A percentile compares a stretch with the other conserved stretches of the same genome.
These are phyloP conservation scores for Solanum hybrid DNA, from an alignment of 305 asterid species.

Conservation along the genomic window DNA sequence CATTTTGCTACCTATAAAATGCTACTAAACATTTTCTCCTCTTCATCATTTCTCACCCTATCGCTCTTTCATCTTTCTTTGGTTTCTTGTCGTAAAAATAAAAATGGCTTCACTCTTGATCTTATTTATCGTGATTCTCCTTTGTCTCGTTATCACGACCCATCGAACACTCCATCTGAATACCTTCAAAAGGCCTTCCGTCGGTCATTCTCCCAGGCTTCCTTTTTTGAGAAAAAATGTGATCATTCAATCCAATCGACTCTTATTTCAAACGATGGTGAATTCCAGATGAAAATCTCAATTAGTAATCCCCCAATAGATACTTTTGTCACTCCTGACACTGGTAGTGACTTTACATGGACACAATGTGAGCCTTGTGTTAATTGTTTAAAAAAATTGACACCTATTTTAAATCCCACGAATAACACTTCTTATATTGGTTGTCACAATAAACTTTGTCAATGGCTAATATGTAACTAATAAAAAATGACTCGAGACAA, in stretches of 20 bases:
- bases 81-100: not conserved
- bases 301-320: slow-evolving; percentile 55
- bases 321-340: slow-evolving; percentile 26
- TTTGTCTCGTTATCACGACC: slow-evolving; percentile 29
- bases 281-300: slow-evolving; percentile 34
- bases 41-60: not conserved
- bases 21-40: not conserved
- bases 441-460: not conserved
- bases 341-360: slow-evolving; percentile 30
- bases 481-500: too few relatives aligned
- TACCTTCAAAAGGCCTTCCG: slow-evolving; percentile 14
- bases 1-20: not conserved
- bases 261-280: slow-evolving; percentile 7
- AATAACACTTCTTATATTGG: slow-evolving; percentile 7
- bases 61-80: not conserved
- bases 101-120: slow-evolving; percentile 32
- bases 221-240: not conserved
- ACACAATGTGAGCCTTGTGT: slow-evolving; percentile 28
- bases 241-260: not conserved
- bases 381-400: slow-evolving; percentile 16
- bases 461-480: not conserved
- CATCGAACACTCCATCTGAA: slow-evolving; percentile 15
- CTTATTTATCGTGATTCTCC: slow-evolving; percentile 39
- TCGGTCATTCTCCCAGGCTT: slow-evolving; percentile 30
- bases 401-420: slow-evolving; percentile 17